Evolutionary conservation across 1,139 yeast genomes (phyloP).

Genomic region (Diutina scorzettiae): DNA sequence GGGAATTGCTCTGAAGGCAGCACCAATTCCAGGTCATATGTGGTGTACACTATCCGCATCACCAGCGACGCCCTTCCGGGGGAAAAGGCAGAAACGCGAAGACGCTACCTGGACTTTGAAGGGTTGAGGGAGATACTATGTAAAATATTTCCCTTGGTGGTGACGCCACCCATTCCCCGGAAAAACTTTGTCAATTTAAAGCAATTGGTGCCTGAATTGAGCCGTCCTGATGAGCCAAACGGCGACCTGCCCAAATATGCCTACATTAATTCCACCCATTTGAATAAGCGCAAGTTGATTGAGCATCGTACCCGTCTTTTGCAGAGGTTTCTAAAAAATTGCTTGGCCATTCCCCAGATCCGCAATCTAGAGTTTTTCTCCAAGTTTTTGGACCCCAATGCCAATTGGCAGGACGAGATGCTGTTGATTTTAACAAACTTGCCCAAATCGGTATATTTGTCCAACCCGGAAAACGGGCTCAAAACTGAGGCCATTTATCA

Average conservation of each 20-base stretch:
- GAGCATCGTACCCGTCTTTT: constrained; percentile 69
- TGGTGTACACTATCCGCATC: constrained; percentile 67
- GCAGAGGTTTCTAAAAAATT: constrained; percentile 66
- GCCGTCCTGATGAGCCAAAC: neutral
- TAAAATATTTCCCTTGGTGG: constrained; percentile 66
- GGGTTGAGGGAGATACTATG: constrained; percentile 58
- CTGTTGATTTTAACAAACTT: constrained; percentile 25
- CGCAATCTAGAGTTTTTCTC: constrained; percentile 52
- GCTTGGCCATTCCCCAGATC: constrained; percentile 46
- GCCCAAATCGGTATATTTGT: constrained; percentile 29
- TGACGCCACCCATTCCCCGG: constrained; percentile 93
- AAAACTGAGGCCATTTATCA: constrained; percentile 49
- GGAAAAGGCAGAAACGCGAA: constrained; percentile 50
- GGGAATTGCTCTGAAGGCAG: constrained; percentile 66
- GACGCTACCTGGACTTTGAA: constrained; percentile 91
- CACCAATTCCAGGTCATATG: constrained; percentile 48
- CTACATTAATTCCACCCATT: constrained; percentile 33
- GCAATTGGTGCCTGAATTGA: constrained; percentile 16
- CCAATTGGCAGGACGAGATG: constrained; percentile 58
- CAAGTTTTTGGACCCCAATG: constrained; percentile 74
- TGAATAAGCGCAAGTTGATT: constrained; percentile 28
- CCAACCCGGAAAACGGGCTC: constrained; percentile 48
- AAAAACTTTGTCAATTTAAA: constrained; percentile 48
- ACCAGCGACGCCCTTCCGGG: constrained; percentile 19
- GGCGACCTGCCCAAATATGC: constrained; percentile 17